Conservation (phyloP, 257 asterid genomes). For the Ocimum tenuiflorum region DNA sequence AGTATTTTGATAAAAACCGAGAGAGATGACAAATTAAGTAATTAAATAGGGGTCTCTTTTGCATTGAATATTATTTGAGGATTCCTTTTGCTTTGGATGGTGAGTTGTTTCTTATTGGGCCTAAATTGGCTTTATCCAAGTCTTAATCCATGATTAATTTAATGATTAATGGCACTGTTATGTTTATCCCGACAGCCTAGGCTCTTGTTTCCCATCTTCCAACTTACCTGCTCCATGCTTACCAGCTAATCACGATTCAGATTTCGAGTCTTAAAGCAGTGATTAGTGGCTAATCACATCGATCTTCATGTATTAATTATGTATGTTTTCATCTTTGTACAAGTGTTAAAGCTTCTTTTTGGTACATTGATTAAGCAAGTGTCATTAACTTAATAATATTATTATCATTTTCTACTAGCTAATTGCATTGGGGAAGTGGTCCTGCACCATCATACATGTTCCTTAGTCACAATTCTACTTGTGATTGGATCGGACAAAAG, state of each 20-base stretch:
- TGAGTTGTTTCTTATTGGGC: neutral
- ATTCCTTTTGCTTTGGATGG: conserved; percentile 26
- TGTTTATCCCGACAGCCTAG: conserved; percentile 33
- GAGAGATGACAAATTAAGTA: neutral
- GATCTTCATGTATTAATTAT: conserved; percentile 10
- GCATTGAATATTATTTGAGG: conserved; percentile 31
- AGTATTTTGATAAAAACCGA: too few species aligned
- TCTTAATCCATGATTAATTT: conserved; percentile 13
- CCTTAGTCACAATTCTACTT: neutral
- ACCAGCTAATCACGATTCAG: conserved; percentile 32
- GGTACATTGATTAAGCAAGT: neutral
- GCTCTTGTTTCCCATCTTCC: conserved; percentile 38
- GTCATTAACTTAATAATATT: too few species aligned
- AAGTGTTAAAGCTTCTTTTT: conserved; percentile 15
- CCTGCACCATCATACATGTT: neutral
- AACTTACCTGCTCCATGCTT: conserved; percentile 33
- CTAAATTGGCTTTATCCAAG: conserved; percentile 3
- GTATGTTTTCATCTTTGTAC: neutral
- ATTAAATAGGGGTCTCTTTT: neutral
- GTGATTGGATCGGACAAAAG: neutral
- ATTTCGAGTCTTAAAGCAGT: neutral
- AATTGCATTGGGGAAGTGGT: conserved; percentile 14
- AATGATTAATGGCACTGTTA: conserved; percentile 27
- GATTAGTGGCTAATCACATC: conserved; percentile 28
- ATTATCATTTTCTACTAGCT: neutral